These are phyloP conservation scores for Camellia sinensis DNA, from an alignment of 148 eudicot species.

Conservation along the genomic window DNA sequence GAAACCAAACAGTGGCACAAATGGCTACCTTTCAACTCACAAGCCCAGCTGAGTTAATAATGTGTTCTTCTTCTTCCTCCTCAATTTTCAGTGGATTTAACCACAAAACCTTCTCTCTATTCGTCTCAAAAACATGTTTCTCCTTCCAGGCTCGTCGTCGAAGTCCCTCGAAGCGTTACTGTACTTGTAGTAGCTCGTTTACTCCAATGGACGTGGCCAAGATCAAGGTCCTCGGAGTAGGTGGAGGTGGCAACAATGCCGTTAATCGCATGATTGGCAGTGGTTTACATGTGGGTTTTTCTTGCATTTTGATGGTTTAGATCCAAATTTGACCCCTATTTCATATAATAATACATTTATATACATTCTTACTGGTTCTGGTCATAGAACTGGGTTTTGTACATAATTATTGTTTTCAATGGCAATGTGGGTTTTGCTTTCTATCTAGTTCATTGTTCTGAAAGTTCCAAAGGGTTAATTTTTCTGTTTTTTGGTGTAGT, in stretches of 20 bases:
- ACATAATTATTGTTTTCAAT: not conserved
- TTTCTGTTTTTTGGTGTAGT: not conserved
- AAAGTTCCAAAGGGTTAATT: not conserved
- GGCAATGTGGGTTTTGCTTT: constrained; percentile 2
- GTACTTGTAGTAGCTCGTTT: constrained; percentile 40
- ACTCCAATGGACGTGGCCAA: constrained; percentile 65
- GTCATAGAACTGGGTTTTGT: not conserved
- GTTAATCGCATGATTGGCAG: constrained; percentile 99
- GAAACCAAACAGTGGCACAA: not conserved
- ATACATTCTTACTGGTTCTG: not conserved
- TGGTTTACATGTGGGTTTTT: constrained; percentile 69
- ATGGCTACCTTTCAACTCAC: constrained; percentile 39
- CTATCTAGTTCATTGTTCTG: not conserved
- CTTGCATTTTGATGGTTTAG: constrained; percentile 12
- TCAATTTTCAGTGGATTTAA: constrained; percentile 35
- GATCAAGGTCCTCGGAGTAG: constrained; percentile 95
- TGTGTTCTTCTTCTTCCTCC: constrained; percentile 27
- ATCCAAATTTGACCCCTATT: not conserved
- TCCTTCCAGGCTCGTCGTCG: constrained; percentile 25
- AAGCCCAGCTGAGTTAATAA: constrained; percentile 25
- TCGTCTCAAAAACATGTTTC: constrained; percentile 23
- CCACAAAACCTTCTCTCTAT: constrained; percentile 33
- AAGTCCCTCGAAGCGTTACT: constrained; percentile 25
- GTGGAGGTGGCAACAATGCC: constrained; percentile 99
- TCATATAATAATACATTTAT: not conserved